phyloP scores from a whole-genome alignment of 108 stramenopile species.

The Epithemia pelagica region DNA sequence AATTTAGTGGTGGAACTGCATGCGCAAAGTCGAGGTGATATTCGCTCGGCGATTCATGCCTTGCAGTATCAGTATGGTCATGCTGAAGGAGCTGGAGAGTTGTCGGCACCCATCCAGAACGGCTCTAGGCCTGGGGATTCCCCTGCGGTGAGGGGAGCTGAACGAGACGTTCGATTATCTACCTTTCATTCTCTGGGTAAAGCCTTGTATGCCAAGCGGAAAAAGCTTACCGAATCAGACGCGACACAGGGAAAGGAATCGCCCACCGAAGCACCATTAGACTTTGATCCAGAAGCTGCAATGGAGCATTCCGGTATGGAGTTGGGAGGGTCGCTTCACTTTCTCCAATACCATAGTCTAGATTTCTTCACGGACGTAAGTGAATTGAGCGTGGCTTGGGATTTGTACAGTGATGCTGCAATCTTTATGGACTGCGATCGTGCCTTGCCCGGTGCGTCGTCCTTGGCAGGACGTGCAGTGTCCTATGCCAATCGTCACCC shows the following conservation, averaged over 20 bases:
- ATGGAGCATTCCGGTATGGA: conserved; percentile 66
- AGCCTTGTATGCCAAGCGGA: conserved; percentile 80
- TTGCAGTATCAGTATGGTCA: conserved; percentile 60
- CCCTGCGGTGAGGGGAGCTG: not conserved
- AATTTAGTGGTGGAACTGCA: conserved; percentile 55
- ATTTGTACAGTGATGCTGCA: conserved; percentile 56
- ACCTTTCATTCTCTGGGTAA: conserved; percentile 88
- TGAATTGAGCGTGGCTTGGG: conserved; percentile 51
- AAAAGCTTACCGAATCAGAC: not conserved
- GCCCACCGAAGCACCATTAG: conserved; percentile 32
- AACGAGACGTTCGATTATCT: conserved; percentile 49
- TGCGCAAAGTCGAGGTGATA: conserved; percentile 62
- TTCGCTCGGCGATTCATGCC: conserved; percentile 77
- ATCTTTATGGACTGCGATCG: conserved; percentile 37
- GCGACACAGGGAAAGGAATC: conserved; percentile 3
- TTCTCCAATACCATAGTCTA: conserved; percentile 71
- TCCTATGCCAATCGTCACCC: conserved; percentile 59
- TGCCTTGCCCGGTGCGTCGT: conserved; percentile 55
- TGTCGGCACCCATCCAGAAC: not conserved
- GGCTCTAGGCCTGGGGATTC: not conserved
- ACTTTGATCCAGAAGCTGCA: conserved; percentile 78
- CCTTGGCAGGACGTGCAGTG: conserved; percentile 52
- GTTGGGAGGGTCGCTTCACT: conserved; percentile 47
- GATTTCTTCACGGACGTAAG: conserved; percentile 80
- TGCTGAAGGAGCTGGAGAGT: not conserved